Evolutionary conservation across 108 stramenopile species (phyloP), one percentile per base, ranked within the genome.

Genomic region (Cyclotella choctawhatcheeana): DNA sequence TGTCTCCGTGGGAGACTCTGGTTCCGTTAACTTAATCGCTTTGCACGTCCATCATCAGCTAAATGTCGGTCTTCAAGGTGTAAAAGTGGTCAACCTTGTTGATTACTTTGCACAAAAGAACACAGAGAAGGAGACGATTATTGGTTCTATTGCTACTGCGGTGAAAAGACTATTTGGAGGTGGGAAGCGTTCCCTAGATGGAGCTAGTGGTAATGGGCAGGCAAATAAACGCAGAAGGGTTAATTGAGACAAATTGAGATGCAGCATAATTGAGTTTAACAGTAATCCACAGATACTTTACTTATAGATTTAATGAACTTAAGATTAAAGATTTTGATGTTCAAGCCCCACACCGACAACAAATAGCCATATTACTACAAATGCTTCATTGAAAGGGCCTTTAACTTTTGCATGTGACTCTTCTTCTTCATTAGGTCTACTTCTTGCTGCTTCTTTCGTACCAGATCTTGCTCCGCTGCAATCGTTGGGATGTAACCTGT

Each of bases 21-120:
- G 58, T 25, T 37, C 71, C 5, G 37, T 61, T 18, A 67, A 53
- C 0, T 48, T 69, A 3, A 68, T 79, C 47, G 71, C 71, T 0
- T 47, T 45, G 12, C 71, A 73, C 37, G 71, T 73, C n/a, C 59
- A 24, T 26, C 54, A 71, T 34, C 68, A 71, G 50, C 40, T 78
- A 21, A 32, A 70, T 48, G 69, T 33, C 2, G 65, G 69, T 27
- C 70, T 78, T 44, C 54, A 62, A 29, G 58, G 65, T 44, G 64
- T 71, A 16, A 33, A 78, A 3, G 64, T 78, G 25, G 17, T 61
- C 0, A 29, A 69, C 33, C 70, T 78, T 21, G 70, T 47, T 40
- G 59, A 78, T 17, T 71, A 71, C 58, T 67, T 71, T 31, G 44
- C 48, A 20, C 44, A 45, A 25, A 61, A 65, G 32, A 51, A 37